phyloP scores from a whole-genome alignment of 345 rosid species.

The Eucalyptus globulus region DNA sequence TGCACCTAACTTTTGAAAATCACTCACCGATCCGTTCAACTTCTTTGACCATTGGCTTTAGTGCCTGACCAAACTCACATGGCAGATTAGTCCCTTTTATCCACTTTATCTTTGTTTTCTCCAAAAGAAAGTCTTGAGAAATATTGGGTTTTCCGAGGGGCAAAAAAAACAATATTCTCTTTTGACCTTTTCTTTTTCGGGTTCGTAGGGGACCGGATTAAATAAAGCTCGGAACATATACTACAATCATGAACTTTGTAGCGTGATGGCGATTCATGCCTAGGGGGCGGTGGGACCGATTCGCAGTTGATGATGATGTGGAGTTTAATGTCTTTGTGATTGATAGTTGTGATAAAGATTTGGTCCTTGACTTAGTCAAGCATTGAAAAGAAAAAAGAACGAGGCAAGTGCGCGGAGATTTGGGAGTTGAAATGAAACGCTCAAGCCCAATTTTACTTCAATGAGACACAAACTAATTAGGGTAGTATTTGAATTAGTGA shows the following conservation, averaged over 20 bases:
- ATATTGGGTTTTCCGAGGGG: background rate
- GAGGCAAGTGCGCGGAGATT: background rate
- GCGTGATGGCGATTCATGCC: background rate
- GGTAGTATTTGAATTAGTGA: background rate
- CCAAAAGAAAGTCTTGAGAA: background rate
- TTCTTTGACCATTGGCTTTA: conserved; percentile 2
- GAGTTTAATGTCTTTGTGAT: background rate
- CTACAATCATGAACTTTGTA: background rate
- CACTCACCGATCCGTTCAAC: background rate
- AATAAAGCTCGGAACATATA: background rate
- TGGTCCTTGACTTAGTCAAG: background rate
- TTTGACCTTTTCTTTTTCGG: background rate
- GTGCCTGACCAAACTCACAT: background rate
- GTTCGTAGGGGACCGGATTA: background rate
- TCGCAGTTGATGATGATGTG: background rate
- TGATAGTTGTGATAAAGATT: background rate
- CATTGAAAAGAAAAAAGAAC: background rate
- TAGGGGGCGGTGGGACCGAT: background rate
- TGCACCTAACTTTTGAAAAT: conserved; percentile 3
- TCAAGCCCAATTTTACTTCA: background rate
- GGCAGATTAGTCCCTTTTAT: background rate
- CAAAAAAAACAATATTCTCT: background rate
- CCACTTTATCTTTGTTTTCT: background rate
- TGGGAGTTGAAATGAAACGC: background rate
- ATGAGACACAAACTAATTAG: background rate